Evolutionary conservation across 192 early-diverging fungal genomes (phyloP).

Genomic region (Geranomyces variabilis): DNA sequence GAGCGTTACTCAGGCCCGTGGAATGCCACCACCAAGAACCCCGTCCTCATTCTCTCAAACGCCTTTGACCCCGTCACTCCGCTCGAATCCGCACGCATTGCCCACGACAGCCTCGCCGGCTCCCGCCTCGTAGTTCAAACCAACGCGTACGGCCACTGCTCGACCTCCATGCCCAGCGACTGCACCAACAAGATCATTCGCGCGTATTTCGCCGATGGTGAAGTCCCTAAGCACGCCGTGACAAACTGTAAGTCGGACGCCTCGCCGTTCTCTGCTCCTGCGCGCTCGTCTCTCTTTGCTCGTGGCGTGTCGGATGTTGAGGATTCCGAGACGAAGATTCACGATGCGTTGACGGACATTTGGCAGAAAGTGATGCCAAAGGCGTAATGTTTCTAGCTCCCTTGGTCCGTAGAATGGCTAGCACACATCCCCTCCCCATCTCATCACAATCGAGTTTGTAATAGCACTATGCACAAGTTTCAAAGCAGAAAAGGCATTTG

Average conservation of each 20-base stretch:
- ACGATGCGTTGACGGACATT: too few species aligned
- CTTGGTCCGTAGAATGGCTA: too few species aligned
- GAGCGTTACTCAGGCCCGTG: conserved; percentile 52
- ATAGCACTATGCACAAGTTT: too few species aligned
- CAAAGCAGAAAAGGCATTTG: too few species aligned
- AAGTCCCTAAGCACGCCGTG: background rate
- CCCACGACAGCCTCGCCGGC: conserved; percentile 28
- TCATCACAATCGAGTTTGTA: too few species aligned
- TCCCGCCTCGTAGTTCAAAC: conserved; percentile 37
- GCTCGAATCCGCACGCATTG: conserved; percentile 28
- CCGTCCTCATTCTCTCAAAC: conserved; percentile 45
- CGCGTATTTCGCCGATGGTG: conserved; percentile 28
- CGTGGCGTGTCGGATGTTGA: too few species aligned
- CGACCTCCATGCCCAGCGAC: conserved; percentile 30
- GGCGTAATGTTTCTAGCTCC: too few species aligned
- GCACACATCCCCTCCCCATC: too few species aligned
- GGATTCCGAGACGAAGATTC: too few species aligned
- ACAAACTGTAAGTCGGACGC: background rate
- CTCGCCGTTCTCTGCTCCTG: too few species aligned
- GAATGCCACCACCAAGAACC: conserved; percentile 40
- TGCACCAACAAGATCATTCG: conserved; percentile 41
- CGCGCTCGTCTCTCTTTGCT: too few species aligned
- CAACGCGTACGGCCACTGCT: conserved; percentile 51
- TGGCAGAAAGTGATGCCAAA: too few species aligned
- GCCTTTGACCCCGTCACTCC: conserved; percentile 55